Base-by-base conservation (phyloP, 75 land plant genomes). In the Chamaecyparis obtusa region DNA sequence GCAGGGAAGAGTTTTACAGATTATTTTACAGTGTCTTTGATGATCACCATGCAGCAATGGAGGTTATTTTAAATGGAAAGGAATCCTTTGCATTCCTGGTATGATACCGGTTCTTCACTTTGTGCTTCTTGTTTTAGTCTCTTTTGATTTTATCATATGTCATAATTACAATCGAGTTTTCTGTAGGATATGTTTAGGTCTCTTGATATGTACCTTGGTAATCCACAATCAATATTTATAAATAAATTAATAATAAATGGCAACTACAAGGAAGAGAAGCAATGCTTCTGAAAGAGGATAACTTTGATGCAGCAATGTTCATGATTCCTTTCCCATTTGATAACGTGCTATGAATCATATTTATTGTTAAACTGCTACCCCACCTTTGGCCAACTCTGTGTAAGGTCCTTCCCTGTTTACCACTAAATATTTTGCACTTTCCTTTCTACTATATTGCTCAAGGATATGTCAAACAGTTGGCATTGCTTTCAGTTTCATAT, bases 81-180 rank as follows among this genome's bases (percentile, higher is more conserved):
- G 99, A 98, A 87, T n/a, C 85, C 41, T 95, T 98, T 91, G 95
- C 98, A 85, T 88, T 88, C 32, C 85, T 90, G 93, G 99, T 96
- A 85, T 80, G 84, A 16, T 16, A 48, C 35, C 33, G 30, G 2
- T 84, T 54, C 30, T 37, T 33, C 10, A 41, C 27, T 24, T 41
- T 27, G 27, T n/a, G 4, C 16, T 83, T 83, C 1, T 74, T 37
- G 83, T 39, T 27, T 46, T 85, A 35, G 30, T 56, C 11, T 69
- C 43, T 27, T 86, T n/a, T 21, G 21, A 85, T 51, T 15, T 15
- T 49, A 49, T 10, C 67, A 35, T 21, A 10, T 55, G 14, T 51
- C 9, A 16, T 49, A 21, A 84, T 33, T n/a, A n/a, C 24, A 30
- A 71, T n/a, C 13, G 2, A 71, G 33, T n/a, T n/a, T n/a, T n/a